phyloP scores from a whole-genome alignment of 1,139 yeast genomes.

The Geotrichum armillariae region DNA sequence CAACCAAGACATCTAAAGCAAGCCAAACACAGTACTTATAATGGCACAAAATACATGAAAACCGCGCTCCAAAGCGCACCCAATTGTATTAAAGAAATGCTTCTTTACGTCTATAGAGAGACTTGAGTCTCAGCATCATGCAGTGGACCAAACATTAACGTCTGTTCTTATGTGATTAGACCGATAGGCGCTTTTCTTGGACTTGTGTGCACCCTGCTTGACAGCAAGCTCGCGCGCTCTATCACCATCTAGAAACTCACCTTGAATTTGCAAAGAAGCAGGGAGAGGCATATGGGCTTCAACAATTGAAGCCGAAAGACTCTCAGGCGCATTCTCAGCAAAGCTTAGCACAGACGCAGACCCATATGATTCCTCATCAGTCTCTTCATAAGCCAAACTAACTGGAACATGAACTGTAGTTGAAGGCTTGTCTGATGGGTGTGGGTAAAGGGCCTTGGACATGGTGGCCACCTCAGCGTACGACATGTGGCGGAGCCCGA shows the following conservation, averaged over 20 bases:
- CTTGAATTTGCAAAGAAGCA: no score
- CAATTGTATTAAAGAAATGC: no score
- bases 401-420: background rate
- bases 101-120: no score
- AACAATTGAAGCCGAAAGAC: background rate
- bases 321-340: background rate
- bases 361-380: background rate
- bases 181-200: no score
- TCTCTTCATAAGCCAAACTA: slow-evolving; percentile 5
- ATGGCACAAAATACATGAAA: no score
- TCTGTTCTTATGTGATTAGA: no score
- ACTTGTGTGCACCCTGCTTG: no score
- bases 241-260: background rate
- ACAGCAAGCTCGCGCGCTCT: background rate
- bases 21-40: no score
- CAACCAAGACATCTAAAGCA: no score
- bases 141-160: no score
- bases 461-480: slow-evolving; percentile 52
- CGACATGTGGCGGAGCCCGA: slow-evolving; percentile 47
- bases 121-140: no score
- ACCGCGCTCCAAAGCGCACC: no score
- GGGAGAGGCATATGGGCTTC: background rate
- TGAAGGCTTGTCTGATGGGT: slow-evolving; percentile 5
- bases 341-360: background rate
- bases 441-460: slow-evolving; percentile 11